Base-by-base conservation (phyloP, 441 rosid species). In the Adansonia madagascariensis region DNA sequence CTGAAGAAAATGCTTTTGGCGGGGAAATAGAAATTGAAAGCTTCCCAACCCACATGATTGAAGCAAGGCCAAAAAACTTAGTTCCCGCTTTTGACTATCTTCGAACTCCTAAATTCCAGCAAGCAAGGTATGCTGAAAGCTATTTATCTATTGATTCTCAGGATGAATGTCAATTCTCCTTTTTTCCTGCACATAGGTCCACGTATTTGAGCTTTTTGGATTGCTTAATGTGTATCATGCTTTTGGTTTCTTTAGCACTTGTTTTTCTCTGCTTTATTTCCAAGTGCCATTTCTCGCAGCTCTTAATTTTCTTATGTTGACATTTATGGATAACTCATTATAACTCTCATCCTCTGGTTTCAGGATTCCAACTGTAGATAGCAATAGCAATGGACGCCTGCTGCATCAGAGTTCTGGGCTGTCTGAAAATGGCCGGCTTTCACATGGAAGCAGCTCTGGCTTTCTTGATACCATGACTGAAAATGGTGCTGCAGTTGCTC, bases 11-110 rank as follows among this genome's bases (percentile, higher is more conserved):
- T 79, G 74, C 76, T 75, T 62, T 76, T 74, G 80, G 76, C 72
- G 94, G 97, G 20, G 98, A 92, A 84, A 82, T 88, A 78, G 94
- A 91, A 84, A 82, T 94, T 49, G 93, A 88, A 85, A 87, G 80
- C 79, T 74, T 92, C 71, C 81, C 89, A 70, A 84, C 88, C 80
- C 85, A 84, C 65, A 84, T 82, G 39, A 80, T 92, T 35, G 98
- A 91, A 91, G 91, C 89, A 50, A 85, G 93, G 82, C 84, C 89
- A 71, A 91, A 86, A 85, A 77, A 89, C 80, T 81, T 93, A 82
- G 86, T 94, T 77, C 95, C 98, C 35, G 87, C 84, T 73, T 88
- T 85, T 76, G 91, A 94, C 80, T 64, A 79, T 84, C 87, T 81
- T 73, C 86, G 69, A 56, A 75, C 83, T 71, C 78, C 91, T n/a